Percentiles rank a stretch among this genome's conserved stretches.
Evolutionary conservation across 495 filamentous ascomycete species (phyloP).

Genomic region (Tuber microsphaerosporum): DNA sequence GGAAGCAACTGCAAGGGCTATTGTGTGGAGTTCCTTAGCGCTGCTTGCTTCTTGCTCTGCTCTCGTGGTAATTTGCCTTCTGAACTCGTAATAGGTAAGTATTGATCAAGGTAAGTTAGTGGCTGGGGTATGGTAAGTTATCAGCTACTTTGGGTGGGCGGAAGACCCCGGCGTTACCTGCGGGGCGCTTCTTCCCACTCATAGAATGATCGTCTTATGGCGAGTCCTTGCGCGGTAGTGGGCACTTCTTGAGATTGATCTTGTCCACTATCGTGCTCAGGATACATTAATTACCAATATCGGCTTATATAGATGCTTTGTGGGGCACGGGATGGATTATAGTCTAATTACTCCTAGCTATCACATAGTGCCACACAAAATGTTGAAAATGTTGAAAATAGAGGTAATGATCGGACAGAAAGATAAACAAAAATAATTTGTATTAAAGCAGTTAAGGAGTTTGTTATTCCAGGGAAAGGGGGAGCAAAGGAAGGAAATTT

Average conservation of each 20-base stretch:
- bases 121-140: background rate
- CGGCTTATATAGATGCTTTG: too few relatives aligned
- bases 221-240: background rate
- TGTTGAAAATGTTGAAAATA: too few relatives aligned
- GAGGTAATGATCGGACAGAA: too few relatives aligned
- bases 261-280: background rate
- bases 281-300: background rate
- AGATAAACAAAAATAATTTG: too few relatives aligned
- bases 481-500: too few relatives aligned
- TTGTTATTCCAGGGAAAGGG: too few relatives aligned
- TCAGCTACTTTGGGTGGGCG: background rate
- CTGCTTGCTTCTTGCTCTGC: background rate
- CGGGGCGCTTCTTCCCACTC: background rate
- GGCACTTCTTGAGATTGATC: background rate
- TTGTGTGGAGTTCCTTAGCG: background rate
- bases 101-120: background rate
- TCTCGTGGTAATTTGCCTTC: background rate
- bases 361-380: background rate
- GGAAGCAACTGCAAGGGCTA: background rate
- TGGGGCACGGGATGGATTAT: too few relatives aligned
- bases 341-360: too few relatives aligned
- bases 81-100: background rate
- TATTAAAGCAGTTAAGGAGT: too few relatives aligned
- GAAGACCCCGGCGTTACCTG: background rate
- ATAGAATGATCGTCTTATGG: background rate